A percentile compares a stretch with the other conserved stretches of the same genome.
phyloP scores from a whole-genome alignment of 108 stramenopile species.

The Nitzschia sp. region DNA sequence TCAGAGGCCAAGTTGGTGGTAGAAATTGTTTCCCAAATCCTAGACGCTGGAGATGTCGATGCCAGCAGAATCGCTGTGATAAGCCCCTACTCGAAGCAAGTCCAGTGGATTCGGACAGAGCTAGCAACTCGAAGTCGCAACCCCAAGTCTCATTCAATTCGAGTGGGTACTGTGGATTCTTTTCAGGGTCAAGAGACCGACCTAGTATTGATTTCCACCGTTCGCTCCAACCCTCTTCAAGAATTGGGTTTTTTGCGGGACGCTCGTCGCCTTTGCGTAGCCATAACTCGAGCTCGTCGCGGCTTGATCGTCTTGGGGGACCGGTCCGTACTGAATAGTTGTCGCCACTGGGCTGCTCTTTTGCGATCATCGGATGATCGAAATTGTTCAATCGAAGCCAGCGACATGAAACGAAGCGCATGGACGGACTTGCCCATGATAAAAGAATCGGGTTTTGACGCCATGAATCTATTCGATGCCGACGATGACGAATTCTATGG shows the following conservation, averaged over 20 bases:
- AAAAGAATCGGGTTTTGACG: background rate
- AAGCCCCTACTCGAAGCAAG: slow-evolving; percentile 66
- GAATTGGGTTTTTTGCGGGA: slow-evolving; percentile 86
- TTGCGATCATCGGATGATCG: slow-evolving; percentile 43
- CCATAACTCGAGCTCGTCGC: slow-evolving; percentile 81
- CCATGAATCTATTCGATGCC: background rate
- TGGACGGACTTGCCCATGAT: background rate
- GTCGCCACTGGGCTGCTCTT: slow-evolving; percentile 64
- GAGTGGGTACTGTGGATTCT: slow-evolving; percentile 73
- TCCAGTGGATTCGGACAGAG: slow-evolving; percentile 45
- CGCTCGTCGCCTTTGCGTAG: slow-evolving; percentile 78
- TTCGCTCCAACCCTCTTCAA: slow-evolving; percentile 50
- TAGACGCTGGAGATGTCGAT: slow-evolving; percentile 38
- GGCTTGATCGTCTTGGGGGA: slow-evolving; percentile 62
- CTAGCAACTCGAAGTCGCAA: slow-evolving; percentile 16
- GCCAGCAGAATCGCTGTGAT: slow-evolving; percentile 53
- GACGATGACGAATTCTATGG: slow-evolving; percentile 4
- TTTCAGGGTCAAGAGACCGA: slow-evolving; percentile 81
- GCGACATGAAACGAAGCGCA: background rate
- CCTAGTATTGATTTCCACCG: slow-evolving; percentile 66
- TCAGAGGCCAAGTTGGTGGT: slow-evolving; percentile 48
- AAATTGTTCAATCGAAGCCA: slow-evolving; percentile 25
- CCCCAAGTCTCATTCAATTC: slow-evolving; percentile 20
- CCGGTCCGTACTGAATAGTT: slow-evolving; percentile 36
- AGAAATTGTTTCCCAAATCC: slow-evolving; percentile 40